Percentiles rank a stretch among this genome's conserved stretches.
phyloP scores from a whole-genome alignment of 1,284 basidiomycete species.

The Trichosporon sp. region DNA sequence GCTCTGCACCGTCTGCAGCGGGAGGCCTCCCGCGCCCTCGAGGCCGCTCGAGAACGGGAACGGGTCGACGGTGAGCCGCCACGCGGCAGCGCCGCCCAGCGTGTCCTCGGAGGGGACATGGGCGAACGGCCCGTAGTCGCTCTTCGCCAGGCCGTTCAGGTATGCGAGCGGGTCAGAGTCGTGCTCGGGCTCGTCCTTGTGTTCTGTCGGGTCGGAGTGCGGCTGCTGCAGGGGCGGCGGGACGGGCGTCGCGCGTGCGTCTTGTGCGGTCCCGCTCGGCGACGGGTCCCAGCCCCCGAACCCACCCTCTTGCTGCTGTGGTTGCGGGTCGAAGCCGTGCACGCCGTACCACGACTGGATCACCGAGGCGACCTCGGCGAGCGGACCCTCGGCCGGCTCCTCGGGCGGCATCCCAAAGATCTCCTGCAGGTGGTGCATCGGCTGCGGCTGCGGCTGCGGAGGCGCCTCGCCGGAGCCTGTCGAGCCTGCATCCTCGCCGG shows the following conservation, averaged over 20 bases:
- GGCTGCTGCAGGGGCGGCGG: not conserved
- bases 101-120: not conserved
- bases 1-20: not conserved
- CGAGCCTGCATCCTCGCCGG: not conserved
- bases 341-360: not conserved
- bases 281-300: not conserved
- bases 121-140: not conserved
- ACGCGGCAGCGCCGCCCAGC: not conserved
- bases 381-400: not conserved
- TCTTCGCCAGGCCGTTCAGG: not conserved
- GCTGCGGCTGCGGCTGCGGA: not conserved
- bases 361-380: not conserved
- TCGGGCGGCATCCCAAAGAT: not conserved
- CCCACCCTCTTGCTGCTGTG: not conserved
- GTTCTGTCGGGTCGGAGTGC: not conserved
- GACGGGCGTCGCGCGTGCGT: not conserved
- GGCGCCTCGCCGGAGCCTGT: not conserved
- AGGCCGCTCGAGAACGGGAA: slow-evolving; percentile 17
- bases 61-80: slow-evolving; percentile 16
- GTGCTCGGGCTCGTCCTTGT: not conserved
- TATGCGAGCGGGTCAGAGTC: not conserved
- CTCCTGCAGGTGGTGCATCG: not conserved
- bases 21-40: slow-evolving; percentile 18
- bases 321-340: not conserved
- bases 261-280: not conserved